phyloP scores from a whole-genome alignment of 1,284 basidiomycete genomes.

The Gomphus bonarii region DNA sequence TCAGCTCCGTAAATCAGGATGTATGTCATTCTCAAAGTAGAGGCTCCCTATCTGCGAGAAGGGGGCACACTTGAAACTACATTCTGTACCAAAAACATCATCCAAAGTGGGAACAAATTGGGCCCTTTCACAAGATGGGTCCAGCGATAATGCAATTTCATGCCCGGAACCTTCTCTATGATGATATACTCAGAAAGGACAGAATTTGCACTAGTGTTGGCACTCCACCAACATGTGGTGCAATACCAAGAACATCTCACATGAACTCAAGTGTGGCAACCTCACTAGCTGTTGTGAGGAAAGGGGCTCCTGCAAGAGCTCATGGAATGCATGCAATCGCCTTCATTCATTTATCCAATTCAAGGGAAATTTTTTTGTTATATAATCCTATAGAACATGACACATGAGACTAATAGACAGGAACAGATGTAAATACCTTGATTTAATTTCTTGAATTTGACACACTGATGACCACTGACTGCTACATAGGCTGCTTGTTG shows the following conservation, averaged over 20 bases:
- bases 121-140: conserved; percentile 12
- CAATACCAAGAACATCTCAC: conserved; percentile 21
- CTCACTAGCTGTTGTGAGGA: conserved; percentile 28
- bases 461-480: conserved; percentile 12
- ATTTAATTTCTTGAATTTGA: conserved; percentile 14
- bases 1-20: conserved; percentile 15
- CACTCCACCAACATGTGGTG: conserved; percentile 26
- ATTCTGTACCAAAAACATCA: conserved; percentile 14
- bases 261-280: conserved; percentile 30
- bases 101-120: not conserved
- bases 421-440: conserved; percentile 12
- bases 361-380: conserved; percentile 24
- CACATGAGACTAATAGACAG: not conserved
- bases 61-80: conserved; percentile 12
- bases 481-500: conserved; percentile 13
- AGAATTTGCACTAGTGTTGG: conserved; percentile 15
- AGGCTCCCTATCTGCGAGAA: conserved; percentile 27
- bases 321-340: conserved; percentile 24
- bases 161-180: conserved; percentile 25
- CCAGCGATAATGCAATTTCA: conserved; percentile 19
- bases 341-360: conserved; percentile 22
- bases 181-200: conserved; percentile 30
- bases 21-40: conserved; percentile 26
- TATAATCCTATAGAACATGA: conserved; percentile 12
- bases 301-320: conserved; percentile 22